Evolutionary conservation across 1,284 basidiomycete species (phyloP).

Genomic region (Heliocybe sulcata): DNA sequence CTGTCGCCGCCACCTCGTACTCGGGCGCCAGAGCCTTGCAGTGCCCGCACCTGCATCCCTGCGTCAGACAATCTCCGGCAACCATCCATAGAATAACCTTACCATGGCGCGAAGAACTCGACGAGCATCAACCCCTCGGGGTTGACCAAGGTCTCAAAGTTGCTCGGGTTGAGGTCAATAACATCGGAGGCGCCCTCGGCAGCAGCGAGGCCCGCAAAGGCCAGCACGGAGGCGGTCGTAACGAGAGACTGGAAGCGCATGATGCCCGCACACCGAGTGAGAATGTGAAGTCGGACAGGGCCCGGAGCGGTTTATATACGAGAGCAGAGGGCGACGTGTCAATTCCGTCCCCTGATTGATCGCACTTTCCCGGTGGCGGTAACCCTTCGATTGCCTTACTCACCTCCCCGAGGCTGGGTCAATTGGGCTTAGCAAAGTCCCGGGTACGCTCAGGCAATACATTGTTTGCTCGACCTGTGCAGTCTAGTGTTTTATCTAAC

Average conservation of each 20-base stretch:
- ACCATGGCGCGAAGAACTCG: constrained; percentile 96
- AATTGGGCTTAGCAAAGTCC: background rate
- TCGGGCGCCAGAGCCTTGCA: constrained; percentile 91
- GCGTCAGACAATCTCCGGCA: constrained; percentile 5
- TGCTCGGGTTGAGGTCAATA: constrained; percentile 61
- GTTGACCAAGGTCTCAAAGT: constrained; percentile 68
- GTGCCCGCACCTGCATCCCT: constrained; percentile 67
- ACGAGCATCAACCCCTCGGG: constrained; percentile 80
- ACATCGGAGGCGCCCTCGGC: constrained; percentile 75
- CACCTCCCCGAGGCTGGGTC: background rate
- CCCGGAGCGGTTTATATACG: background rate
- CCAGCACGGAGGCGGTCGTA: constrained; percentile 43
- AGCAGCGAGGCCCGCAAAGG: constrained; percentile 45
- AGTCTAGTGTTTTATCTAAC: too few species aligned
- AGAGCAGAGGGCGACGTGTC: constrained; percentile 16
- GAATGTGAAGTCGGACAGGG: background rate
- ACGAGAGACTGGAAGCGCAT: constrained; percentile 63
- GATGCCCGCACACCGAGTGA: constrained; percentile 8
- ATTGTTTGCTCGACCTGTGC: background rate
- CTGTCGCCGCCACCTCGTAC: constrained; percentile 94
- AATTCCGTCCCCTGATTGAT: constrained; percentile 4
- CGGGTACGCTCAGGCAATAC: background rate
- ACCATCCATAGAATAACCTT: constrained; percentile 12
- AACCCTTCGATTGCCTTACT: background rate
- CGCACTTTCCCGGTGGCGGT: background rate